These are phyloP conservation scores for Candida sanyaensis DNA, from an alignment of 1,139 yeast species.

Conservation along the genomic window DNA sequence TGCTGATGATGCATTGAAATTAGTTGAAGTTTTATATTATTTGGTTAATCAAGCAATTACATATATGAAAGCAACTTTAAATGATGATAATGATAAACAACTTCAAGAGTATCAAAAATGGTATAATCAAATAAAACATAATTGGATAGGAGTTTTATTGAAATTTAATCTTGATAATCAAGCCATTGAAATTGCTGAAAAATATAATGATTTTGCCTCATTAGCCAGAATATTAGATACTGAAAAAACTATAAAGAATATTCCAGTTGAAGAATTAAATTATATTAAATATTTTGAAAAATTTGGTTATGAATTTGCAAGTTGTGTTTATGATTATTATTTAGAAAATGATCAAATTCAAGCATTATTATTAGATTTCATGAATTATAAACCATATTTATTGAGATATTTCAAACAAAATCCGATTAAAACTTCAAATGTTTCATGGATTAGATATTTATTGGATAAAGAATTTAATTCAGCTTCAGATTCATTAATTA, in stretches of 20 bases:
- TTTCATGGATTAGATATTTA: constrained; percentile 77
- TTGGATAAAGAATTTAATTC: constrained; percentile 47
- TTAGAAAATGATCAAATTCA: constrained; percentile 55
- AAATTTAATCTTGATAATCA: constrained; percentile 47
- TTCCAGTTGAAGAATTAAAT: constrained; percentile 16
- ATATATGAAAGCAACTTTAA: constrained; percentile 28
- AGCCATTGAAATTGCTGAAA: constrained; percentile 67
- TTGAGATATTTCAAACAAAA: constrained; percentile 52
- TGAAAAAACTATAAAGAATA: constrained; percentile 32
- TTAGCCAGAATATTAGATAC: constrained; percentile 64
- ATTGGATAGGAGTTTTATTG: constrained; percentile 60
- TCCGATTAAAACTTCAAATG: constrained; percentile 49
- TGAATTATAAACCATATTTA: constrained; percentile 52
- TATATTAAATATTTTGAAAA: constrained; percentile 58
- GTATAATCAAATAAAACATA: constrained; percentile 31
- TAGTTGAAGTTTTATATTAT: constrained; percentile 38
- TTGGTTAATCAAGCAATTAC: constrained; percentile 39
- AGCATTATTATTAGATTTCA: constrained; percentile 57
- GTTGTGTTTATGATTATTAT: constrained; percentile 61
- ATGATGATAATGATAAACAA: constrained; percentile 6
- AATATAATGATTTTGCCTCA: constrained; percentile 64
- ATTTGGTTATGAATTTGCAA: constrained; percentile 72
- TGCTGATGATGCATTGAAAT: constrained; percentile 19
- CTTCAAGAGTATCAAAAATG: constrained; percentile 33
- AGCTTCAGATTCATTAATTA: constrained; percentile 52